phyloP scores from a whole-genome alignment of 805 yeast species.

The Isabelozyma rhagii region DNA sequence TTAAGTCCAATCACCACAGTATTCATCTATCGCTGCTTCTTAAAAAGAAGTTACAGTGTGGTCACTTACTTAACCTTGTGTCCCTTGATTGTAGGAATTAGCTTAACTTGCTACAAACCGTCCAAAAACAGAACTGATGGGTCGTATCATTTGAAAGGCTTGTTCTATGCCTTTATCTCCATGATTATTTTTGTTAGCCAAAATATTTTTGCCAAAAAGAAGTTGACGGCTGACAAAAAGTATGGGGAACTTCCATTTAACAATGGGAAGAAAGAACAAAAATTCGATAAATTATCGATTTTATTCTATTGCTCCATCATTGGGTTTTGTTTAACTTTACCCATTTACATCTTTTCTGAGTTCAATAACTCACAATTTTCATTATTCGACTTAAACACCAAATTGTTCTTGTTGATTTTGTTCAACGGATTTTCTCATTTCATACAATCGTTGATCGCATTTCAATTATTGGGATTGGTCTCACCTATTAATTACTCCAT shows the following conservation, averaged over 20 bases:
- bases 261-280: constrained; percentile 20
- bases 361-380: constrained; percentile 24
- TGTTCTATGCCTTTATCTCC: constrained; percentile 49
- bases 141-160: constrained; percentile 31
- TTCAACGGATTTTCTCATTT: constrained; percentile 72
- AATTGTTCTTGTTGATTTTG: constrained; percentile 38
- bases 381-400: constrained; percentile 26
- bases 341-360: constrained; percentile 62
- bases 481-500: constrained; percentile 78
- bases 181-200: constrained; percentile 74
- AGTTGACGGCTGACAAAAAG: constrained; percentile 47
- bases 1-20: constrained; percentile 89
- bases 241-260: constrained; percentile 15
- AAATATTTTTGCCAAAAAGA: constrained; percentile 75
- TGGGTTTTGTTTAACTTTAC: constrained; percentile 66
- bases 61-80: constrained; percentile 75
- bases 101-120: constrained; percentile 64
- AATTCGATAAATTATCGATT: constrained; percentile 69
- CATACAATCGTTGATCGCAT: constrained; percentile 69
- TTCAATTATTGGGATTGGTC: constrained; percentile 67
- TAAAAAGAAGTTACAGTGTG: constrained; percentile 52
- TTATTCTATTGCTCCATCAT: constrained; percentile 67
- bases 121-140: constrained; percentile 15
- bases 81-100: constrained; percentile 82
- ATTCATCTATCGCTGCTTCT: constrained; percentile 63